phyloP scores from a whole-genome alignment of 2,329 filamentous ascomycete genomes.

The Aspergillus sp. region DNA sequence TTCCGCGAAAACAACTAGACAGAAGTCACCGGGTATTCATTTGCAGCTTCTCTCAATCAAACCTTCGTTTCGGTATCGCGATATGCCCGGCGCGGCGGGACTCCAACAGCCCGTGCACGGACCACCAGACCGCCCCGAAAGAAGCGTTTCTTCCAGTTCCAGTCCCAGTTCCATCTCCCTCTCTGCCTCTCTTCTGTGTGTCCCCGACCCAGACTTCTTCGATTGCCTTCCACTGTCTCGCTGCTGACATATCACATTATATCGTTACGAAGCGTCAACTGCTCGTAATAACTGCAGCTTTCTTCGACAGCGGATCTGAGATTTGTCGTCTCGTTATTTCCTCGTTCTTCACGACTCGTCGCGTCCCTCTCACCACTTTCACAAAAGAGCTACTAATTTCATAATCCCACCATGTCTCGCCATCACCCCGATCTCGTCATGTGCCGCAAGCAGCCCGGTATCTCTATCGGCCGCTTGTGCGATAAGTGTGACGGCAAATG shows the following conservation, averaged over 20 bases:
- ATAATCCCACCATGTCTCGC: conserved; percentile 69
- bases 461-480: conserved; percentile 96
- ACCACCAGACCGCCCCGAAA: conserved; percentile 25
- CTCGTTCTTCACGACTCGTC: background rate
- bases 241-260: background rate
- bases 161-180: too few relatives aligned
- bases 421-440: conserved; percentile 98
- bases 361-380: background rate
- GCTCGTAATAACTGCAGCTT: background rate
- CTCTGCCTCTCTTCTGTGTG: background rate
- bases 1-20: background rate
- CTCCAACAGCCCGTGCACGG: conserved; percentile 27
- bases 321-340: too few relatives aligned
- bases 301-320: background rate
- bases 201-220: background rate
- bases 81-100: conserved; percentile 11
- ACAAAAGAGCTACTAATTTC: background rate
- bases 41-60: background rate
- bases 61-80: conserved; percentile 16
- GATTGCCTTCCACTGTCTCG: background rate
- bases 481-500: conserved; percentile 99
- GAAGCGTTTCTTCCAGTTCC: background rate
- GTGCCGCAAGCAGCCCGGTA: conserved; percentile 98
- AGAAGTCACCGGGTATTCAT: background rate
- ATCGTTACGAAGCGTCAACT: background rate